Evolutionary conservation across 306 rosid species (phyloP), one percentile per base, ranked within the genome.

Genomic region (Vigna trinervia): DNA sequence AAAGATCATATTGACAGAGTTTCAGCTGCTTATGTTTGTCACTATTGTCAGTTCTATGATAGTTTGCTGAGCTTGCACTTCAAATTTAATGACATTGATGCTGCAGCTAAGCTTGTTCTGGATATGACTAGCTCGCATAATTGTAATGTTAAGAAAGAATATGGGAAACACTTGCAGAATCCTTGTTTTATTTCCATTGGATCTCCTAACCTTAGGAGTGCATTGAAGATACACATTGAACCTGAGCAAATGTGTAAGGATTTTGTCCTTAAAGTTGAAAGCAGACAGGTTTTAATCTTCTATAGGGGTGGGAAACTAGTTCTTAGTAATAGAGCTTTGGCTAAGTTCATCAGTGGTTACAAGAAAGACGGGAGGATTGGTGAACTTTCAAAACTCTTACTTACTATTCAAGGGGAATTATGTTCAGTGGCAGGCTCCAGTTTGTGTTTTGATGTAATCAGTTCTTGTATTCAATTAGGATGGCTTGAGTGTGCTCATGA

Each of bases 401-500:
- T 87, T 45, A 38, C 66, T 78, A 68, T 92, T 78, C 92, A 89
- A 74, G 80, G 76, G 62, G 84, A 75, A 50, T 75, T 15, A 52
- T 78, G 76, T 83, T 84, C 92, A 53, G 68, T 73, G 50, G 85
- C 82, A 52, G 90, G 96, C 32, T 84, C 86, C 22, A 45, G 78
- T 34, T 87, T 94, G 86, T 81, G 88, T 77, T 84, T 75, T 80
- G 87, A 74, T 66, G 95, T 87, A 48, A 82, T 92, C 56, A 74
- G 80, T 46, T 88, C 97, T 78, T 89, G 93, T 84, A 82, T 94
- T 86, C 81, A 60, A 53, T 85, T 94, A 69, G 96, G 92, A 50
- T 92, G 98, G 98, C 87, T 94, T 78, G 96, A 89, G 78, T 84
- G 84, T 57, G 96, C 97, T 50, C 97, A 94, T 71, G 98, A 94